Conservation (phyloP, 2,329 filamentous ascomycete genomes). For the Cytospora paraplurivora region DNA sequence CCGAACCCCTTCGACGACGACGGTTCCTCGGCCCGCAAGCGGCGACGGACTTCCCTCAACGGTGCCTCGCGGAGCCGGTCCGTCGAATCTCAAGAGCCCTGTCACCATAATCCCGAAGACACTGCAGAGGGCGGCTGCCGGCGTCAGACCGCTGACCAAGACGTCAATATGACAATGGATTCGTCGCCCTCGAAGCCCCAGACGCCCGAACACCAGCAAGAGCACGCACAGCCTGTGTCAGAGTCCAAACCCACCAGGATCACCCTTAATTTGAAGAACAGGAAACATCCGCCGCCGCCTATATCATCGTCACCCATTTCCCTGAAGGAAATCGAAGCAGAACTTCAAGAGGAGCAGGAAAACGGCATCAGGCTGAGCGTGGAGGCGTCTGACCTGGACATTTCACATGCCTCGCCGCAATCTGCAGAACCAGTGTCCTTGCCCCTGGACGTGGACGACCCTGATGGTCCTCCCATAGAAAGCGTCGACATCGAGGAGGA, state of each 20-base stretch:
- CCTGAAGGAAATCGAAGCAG: slow-evolving; percentile 33
- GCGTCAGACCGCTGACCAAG: slow-evolving; percentile 30
- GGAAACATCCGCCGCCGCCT: slow-evolving; percentile 43
- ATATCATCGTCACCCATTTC: slow-evolving; percentile 49
- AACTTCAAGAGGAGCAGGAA: slow-evolving; percentile 31
- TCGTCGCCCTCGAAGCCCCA: slow-evolving; percentile 44
- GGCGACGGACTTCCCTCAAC: slow-evolving; percentile 61
- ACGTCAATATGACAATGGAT: slow-evolving; percentile 46
- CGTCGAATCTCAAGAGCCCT: slow-evolving; percentile 42
- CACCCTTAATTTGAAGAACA: slow-evolving; percentile 61
- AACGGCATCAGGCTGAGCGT: slow-evolving; percentile 47
- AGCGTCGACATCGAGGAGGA: slow-evolving; percentile 43
- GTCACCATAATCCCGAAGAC: slow-evolving; percentile 10
- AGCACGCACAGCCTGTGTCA: slow-evolving; percentile 38
- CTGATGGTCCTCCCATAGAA: slow-evolving; percentile 49
- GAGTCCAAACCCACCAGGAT: slow-evolving; percentile 58
- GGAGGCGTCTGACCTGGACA: slow-evolving; percentile 48
- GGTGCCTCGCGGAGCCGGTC: slow-evolving; percentile 56
- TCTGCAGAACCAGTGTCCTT: slow-evolving; percentile 12
- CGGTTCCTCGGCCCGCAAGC: slow-evolving; percentile 56
- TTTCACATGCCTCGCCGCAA: slow-evolving; percentile 34
- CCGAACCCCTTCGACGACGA: slow-evolving; percentile 65
- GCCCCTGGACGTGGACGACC: slow-evolving; percentile 33
- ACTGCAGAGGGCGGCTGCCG: background rate
- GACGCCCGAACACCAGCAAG: slow-evolving; percentile 44